Percentiles rank a stretch among this genome's conserved stretches.
phyloP scores from a whole-genome alignment of 2,329 filamentous ascomycete genomes.

The Colletotrichum graminicola region DNA sequence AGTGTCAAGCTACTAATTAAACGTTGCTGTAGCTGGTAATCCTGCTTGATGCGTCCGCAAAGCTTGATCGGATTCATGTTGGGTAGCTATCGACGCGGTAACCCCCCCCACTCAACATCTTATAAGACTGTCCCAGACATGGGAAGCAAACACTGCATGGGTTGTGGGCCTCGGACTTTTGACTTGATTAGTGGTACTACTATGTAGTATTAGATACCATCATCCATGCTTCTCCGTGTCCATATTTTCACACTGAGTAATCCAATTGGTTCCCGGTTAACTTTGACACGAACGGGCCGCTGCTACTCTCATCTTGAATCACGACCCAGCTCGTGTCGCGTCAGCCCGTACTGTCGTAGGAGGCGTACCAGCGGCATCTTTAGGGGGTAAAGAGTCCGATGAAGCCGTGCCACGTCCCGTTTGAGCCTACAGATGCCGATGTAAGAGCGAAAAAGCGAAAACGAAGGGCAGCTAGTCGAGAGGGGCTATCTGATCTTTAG shows the following conservation, averaged over 20 bases:
- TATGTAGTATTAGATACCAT: neutral
- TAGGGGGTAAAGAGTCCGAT: neutral
- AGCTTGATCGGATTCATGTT: constrained; percentile 22
- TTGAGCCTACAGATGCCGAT: constrained; percentile 27
- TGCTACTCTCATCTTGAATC: constrained; percentile 14
- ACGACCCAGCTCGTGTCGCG: neutral
- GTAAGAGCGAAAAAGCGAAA: constrained; percentile 38
- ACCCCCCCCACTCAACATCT: neutral
- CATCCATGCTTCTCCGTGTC: constrained; percentile 24
- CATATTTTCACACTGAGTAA: constrained; percentile 22
- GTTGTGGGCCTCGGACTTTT: neutral
- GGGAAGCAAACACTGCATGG: neutral
- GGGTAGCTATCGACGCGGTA: constrained; percentile 1
- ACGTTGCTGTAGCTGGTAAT: neutral
- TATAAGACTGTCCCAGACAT: constrained; percentile 15
- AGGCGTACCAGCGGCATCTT: too few species aligned
- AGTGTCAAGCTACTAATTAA: constrained; percentile 24
- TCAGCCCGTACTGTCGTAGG: neutral
- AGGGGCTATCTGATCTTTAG: constrained; percentile 17
- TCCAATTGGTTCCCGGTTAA: constrained; percentile 12
- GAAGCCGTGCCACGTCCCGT: constrained; percentile 11
- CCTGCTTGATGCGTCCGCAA: constrained; percentile 5
- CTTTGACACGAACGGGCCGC: constrained; percentile 32
- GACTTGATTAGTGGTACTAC: neutral
- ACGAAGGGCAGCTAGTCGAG: constrained; percentile 24